Evolutionary conservation across 305 asterid species (phyloP).

Genomic region (Lippia alba): DNA sequence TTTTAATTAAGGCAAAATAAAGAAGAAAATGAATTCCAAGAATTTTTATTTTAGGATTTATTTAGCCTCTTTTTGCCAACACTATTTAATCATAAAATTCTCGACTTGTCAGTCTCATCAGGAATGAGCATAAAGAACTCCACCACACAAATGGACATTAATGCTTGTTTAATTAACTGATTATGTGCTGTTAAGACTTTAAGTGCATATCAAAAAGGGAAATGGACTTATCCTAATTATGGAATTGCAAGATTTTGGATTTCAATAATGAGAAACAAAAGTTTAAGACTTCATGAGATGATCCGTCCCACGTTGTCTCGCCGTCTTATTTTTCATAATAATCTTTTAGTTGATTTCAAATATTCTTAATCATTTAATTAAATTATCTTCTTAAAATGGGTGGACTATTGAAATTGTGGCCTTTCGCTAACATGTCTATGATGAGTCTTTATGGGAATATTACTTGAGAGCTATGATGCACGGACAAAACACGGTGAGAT

Average conservation of each 20-base stretch:
- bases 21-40: background rate
- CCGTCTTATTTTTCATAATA: background rate
- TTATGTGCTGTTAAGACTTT: constrained; percentile 22
- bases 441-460: too few relatives aligned
- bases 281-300: constrained; percentile 9
- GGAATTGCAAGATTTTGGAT: constrained; percentile 32
- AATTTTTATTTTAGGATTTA: background rate
- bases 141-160: constrained; percentile 39
- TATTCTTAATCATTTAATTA: constrained; percentile 27
- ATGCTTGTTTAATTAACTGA: background rate
- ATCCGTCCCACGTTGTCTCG: constrained; percentile 7
- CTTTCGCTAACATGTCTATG: background rate
- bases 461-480: too few relatives aligned
- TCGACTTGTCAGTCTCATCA: constrained; percentile 15
- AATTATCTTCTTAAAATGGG: constrained; percentile 3
- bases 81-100: background rate
- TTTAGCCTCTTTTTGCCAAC: background rate
- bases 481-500: too few relatives aligned
- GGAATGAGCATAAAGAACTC: constrained; percentile 52
- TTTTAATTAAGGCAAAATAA: constrained; percentile 42
- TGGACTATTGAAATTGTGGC: background rate
- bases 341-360: too few relatives aligned
- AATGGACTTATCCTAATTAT: constrained; percentile 14
- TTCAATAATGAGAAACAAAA: constrained; percentile 35
- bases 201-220: too few relatives aligned